Evolutionary conservation across 306 rosid genomes (phyloP), one percentile per base, ranked within the genome.

Genomic region (Lathyrus oleraceus): DNA sequence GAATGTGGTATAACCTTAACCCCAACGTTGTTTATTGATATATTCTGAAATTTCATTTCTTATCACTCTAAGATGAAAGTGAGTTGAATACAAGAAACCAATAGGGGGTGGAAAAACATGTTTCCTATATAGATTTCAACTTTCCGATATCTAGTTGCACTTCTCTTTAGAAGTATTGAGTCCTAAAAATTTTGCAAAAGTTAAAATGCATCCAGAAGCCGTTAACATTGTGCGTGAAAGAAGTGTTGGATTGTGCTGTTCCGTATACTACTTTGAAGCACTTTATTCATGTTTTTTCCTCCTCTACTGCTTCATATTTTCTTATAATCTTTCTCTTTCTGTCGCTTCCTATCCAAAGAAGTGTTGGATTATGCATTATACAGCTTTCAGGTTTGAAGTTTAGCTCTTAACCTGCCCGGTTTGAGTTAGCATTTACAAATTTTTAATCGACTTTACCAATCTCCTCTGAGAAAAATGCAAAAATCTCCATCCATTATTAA

Each of bases 1-100:
- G 97, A 94, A 78, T 94, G 96, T 30, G 99, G 99, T 91, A 88
- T 73, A 69, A 42, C 48, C 75, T 67, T 28, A 73, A 79, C 47
- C 44, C 66, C 36, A 42, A 42, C 58, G 32, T 76, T 72, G 47
- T n/a, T 17, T 8, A 51, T 51, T 51, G 57, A 17, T 51, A 51
- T 51, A 8, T 51, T 51, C 13, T 51, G 12, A 51, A 51, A 51
- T 51, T 51, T 23, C 27, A 51, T 49, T 51, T 51, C 25, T 40
- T 51, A 14, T 51, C 57, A 6, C 13, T 51, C 57, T 51, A 19
- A 17, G 14, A 51, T 51, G 57, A 51, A 51, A 51, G 25, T 19
- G 27, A 17, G 57, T 51, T 19, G 57, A 51, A 51, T 51, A 17
- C 25, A 8, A 3, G 56, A 49, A 49, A 49, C 12, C 11, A 0